These are phyloP conservation scores for Volvox reticuliferus DNA, from an alignment of 139 green algal genomes.

Conservation along the genomic window DNA sequence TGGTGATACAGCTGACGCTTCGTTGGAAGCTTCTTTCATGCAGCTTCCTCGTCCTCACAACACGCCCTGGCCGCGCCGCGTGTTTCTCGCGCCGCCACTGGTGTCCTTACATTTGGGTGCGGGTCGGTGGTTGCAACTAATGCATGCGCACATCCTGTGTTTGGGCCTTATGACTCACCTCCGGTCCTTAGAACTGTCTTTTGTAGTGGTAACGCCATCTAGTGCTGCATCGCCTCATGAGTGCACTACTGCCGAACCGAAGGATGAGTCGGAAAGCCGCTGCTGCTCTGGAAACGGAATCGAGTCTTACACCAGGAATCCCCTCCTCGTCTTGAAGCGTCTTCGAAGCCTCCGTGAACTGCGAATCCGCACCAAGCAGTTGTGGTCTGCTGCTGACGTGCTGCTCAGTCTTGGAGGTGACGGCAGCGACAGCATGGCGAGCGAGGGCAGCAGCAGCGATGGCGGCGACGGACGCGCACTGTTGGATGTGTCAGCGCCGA, in stretches of 20 bases:
- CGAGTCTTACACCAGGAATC: not conserved
- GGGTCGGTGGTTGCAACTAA: not conserved
- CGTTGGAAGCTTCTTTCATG: too few relatives aligned
- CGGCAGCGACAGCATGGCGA: not conserved
- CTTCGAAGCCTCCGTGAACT: not conserved
- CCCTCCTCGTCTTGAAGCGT: not conserved
- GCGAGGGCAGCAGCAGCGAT: not conserved
- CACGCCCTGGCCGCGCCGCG: not conserved
- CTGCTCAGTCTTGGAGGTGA: not conserved
- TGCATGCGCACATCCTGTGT: not conserved
- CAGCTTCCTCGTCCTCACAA: too few relatives aligned
- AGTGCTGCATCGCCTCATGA: too few relatives aligned
- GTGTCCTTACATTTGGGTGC: not conserved
- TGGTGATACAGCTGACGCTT: not conserved
- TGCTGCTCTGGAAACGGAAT: not conserved
- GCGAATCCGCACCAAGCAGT: not conserved
- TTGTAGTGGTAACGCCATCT: not conserved
- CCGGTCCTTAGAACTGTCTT: not conserved
- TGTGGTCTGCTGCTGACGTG: not conserved
- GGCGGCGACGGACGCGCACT: not conserved
- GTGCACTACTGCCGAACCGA: not conserved
- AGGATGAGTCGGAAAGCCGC: not conserved
- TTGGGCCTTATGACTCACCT: slow-evolving; percentile 15
- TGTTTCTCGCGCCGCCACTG: not conserved
- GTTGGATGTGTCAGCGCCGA: not conserved